Base-by-base conservation (phyloP, 2,329 filamentous ascomycete species). In the Fonsecaea monophora region DNA sequence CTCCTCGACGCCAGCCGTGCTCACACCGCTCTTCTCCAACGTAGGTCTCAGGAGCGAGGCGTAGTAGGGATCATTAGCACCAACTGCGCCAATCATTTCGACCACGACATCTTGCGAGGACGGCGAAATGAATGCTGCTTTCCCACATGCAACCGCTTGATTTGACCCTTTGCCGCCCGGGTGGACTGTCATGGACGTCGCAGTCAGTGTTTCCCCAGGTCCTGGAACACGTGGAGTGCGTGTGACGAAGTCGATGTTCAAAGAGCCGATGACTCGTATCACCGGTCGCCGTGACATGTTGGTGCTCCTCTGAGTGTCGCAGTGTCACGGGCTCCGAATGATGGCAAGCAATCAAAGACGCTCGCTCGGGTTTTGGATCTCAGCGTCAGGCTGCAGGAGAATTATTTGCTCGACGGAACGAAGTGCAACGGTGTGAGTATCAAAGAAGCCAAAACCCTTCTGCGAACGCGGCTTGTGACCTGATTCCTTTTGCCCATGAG, bases 141-240 rank as follows among this genome's bases (percentile, higher is more conserved):
- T 91, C 59, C 90, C 91, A 80, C 90, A 93, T 30, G 93, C 92
- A 64, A 97, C 91, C 67, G 93, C 94, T 82, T 98, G 94, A 82
- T 98, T 98, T 68, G 94, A 93, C 70, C 94, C 94, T 81, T 99
- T 99, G 65, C 95, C 94, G 74, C 94, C 95, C 35, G 91, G 89
- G 53, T 91, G 93, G 40, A 90, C 92, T 75, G 85, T 85, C 81
- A 96, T 96, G 21, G 87, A 88, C 71, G 83, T 88, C 56, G 92
- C 87, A 2, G 91, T 94, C 60, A 98, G 85, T 2, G 94, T 98
- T 81, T 99, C 94, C 72, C 94, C 95, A 0, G 90, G 89, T 1
- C 85, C 82, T 1, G 95, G 94, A 70, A 97, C 88, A 70, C 94
- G 92, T 4, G 92, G 84, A 38, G 95, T 95, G 74, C 92, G 89